A percentile compares a stretch with the other conserved stretches of the same genome.
Evolutionary conservation across 345 rosid species (phyloP).

Genomic region (Firmiana major): DNA sequence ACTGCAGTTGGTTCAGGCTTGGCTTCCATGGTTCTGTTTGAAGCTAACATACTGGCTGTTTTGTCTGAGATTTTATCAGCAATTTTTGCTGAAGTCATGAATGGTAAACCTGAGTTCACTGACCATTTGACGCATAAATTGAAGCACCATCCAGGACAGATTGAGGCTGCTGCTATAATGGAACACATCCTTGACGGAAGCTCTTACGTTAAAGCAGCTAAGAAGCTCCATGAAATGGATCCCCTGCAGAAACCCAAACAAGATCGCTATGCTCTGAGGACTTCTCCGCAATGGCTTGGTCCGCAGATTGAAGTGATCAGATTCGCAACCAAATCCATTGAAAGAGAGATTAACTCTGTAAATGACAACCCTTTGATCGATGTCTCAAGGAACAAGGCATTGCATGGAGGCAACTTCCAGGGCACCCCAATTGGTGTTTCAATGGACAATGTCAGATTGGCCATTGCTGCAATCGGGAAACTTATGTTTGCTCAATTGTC

Average conservation of each 20-base stretch:
- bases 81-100: slow-evolving; percentile 50
- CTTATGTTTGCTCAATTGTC: slow-evolving; percentile 60
- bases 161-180: slow-evolving; percentile 62
- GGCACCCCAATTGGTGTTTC: slow-evolving; percentile 60
- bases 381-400: slow-evolving; percentile 62
- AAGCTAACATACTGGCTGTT: slow-evolving; percentile 35
- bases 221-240: slow-evolving; percentile 41
- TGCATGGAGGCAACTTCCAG: slow-evolving; percentile 70
- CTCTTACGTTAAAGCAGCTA: slow-evolving; percentile 37
- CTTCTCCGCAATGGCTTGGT: slow-evolving; percentile 61
- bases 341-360: slow-evolving; percentile 53
- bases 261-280: slow-evolving; percentile 50
- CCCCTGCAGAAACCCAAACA: slow-evolving; percentile 55
- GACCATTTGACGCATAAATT: slow-evolving; percentile 53
- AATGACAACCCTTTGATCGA: slow-evolving; percentile 71
- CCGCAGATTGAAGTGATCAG: slow-evolving; percentile 55
- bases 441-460: slow-evolving; percentile 49
- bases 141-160: slow-evolving; percentile 62
- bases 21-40: slow-evolving; percentile 54
- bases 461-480: slow-evolving; percentile 46
- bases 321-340: slow-evolving; percentile 41
- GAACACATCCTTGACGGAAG: slow-evolving; percentile 51
- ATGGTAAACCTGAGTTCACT: slow-evolving; percentile 49
- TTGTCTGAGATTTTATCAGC: slow-evolving; percentile 44
- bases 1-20: slow-evolving; percentile 69